Evolutionary conservation across 2,329 filamentous ascomycete species (phyloP), one percentile per base, ranked within the genome.

Genomic region (Leptoxyphium fumago): DNA sequence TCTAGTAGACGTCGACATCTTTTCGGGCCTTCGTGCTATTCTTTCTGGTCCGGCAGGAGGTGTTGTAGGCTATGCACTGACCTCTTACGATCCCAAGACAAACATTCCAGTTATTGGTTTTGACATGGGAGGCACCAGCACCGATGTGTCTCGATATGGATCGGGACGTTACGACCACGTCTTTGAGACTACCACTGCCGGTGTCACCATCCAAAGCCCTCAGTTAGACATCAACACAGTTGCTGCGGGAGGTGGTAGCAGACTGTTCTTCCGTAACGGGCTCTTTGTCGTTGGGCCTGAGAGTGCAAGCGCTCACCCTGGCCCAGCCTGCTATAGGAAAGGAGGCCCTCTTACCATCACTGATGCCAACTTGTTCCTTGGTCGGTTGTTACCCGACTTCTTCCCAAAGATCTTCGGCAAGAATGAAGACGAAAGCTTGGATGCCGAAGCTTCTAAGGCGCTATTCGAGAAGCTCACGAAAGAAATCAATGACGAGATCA

Each of bases 221-320:
- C 87, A 94, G 56, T 73, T 94, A 0, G 87, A 94, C 57, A 94
- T 94, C 65, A 94, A 94, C 62, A 95, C 88, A 0, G 88, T 95
- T 1, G 88, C 88, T 5, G 88, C 88, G 2, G 88, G 88, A 40
- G 88, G 88, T 49, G 86, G 86, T 6, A 89, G 83, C 1, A 72
- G 81, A 28, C 70, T 95, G 2, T 91, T 93, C 63, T 94, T 85
- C 73, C 78, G 77, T 49, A 94, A 94, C 50, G 87, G 88, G 1
- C 69, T 95, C 0, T 94, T 95, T 51, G 82, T 88, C 0, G 87
- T 94, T 2, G 88, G 88, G 0, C 88, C 88, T 0, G 86, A 94
- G 57, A 91, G 84, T 6, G 88, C 87, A 1, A 82, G 84, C 28
- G 87, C 88, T 2, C 85, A 94, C 55, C 88, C 88, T 0, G 88